phyloP scores from a whole-genome alignment of 345 rosid species.

The Salix purpurea region DNA sequence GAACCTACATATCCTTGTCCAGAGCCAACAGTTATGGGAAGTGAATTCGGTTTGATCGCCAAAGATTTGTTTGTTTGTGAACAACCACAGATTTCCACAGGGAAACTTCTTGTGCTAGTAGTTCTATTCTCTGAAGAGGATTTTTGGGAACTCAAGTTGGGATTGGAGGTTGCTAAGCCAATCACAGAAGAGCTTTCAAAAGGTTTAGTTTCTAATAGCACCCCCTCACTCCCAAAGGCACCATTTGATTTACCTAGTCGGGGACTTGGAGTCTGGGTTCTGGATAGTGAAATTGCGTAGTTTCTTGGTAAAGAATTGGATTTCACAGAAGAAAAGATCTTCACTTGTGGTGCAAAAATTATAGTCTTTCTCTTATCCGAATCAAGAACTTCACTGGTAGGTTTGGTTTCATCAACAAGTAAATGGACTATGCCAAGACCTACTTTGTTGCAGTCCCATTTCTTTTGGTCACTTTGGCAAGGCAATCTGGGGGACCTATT shows the following conservation, averaged over 20 bases:
- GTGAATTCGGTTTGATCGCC: slow-evolving; percentile 13
- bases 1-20: slow-evolving; percentile 21
- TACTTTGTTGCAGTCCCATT: slow-evolving; percentile 68
- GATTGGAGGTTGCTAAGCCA: no score
- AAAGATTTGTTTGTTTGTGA: slow-evolving; percentile 2
- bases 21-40: slow-evolving; percentile 19
- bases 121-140: slow-evolving; percentile 12
- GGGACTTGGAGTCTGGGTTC: slow-evolving; percentile 28
- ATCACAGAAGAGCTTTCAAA: slow-evolving; percentile 5
- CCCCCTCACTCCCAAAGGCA: slow-evolving; percentile 60
- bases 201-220: slow-evolving; percentile 32
- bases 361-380: slow-evolving; percentile 49
- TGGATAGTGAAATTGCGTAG: slow-evolving; percentile 35
- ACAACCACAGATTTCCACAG: slow-evolving; percentile 7
- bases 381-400: slow-evolving; percentile 22
- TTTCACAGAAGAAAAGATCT: slow-evolving; percentile 28
- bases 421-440: slow-evolving; percentile 81
- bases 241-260: slow-evolving; percentile 47
- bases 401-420: slow-evolving; percentile 37
- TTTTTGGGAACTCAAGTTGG: slow-evolving; percentile 9
- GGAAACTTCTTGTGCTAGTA: neutral
- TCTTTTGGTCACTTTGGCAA: slow-evolving; percentile 30
- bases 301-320: slow-evolving; percentile 52
- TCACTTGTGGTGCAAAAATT: slow-evolving; percentile 57
- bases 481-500: slow-evolving; percentile 45